These are phyloP conservation scores for Harringtonia lauricola DNA, from an alignment of 2,329 filamentous ascomycete genomes.

Conservation along the genomic window DNA sequence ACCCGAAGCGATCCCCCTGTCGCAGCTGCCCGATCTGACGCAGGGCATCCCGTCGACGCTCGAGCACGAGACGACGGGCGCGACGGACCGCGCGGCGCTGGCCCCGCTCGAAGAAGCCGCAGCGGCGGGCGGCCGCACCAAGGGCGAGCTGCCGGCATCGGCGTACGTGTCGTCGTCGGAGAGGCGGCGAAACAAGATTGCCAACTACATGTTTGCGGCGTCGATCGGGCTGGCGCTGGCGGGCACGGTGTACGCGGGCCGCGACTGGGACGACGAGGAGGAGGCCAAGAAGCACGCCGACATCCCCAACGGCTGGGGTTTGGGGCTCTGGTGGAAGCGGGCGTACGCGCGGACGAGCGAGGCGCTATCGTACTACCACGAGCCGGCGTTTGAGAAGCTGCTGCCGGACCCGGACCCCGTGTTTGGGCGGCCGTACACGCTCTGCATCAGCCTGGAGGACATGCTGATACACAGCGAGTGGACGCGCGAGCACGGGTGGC, in stretches of 20 bases:
- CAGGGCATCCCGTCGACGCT: slow-evolving; percentile 89
- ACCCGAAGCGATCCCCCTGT: slow-evolving; percentile 36
- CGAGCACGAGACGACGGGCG: slow-evolving; percentile 56
- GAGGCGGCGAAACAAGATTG: slow-evolving; percentile 63
- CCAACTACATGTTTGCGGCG: slow-evolving; percentile 60
- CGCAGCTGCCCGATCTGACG: slow-evolving; percentile 81
- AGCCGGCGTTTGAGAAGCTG: slow-evolving; percentile 88
- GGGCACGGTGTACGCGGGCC: slow-evolving; percentile 64
- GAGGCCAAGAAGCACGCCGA: slow-evolving; percentile 59
- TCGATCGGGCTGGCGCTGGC: slow-evolving; percentile 45
- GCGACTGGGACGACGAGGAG: slow-evolving; percentile 76
- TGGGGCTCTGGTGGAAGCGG: slow-evolving; percentile 69
- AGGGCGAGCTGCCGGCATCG: slow-evolving; percentile 60
- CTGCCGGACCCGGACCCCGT: slow-evolving; percentile 72
- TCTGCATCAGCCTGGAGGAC: slow-evolving; percentile 88
- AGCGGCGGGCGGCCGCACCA: slow-evolving; percentile 36
- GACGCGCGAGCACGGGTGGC: slow-evolving; percentile 89
- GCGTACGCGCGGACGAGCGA: slow-evolving; percentile 63
- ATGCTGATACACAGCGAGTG: slow-evolving; percentile 91
- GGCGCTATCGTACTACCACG: slow-evolving; percentile 84
- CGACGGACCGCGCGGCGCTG: slow-evolving; percentile 25
- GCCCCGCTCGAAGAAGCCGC: slow-evolving; percentile 25
- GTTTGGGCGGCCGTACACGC: slow-evolving; percentile 78
- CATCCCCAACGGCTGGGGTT: slow-evolving; percentile 68
- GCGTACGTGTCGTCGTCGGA: slow-evolving; percentile 89